phyloP scores from a whole-genome alignment of 345 rosid genomes.

The Rhodamnia rubescens region DNA sequence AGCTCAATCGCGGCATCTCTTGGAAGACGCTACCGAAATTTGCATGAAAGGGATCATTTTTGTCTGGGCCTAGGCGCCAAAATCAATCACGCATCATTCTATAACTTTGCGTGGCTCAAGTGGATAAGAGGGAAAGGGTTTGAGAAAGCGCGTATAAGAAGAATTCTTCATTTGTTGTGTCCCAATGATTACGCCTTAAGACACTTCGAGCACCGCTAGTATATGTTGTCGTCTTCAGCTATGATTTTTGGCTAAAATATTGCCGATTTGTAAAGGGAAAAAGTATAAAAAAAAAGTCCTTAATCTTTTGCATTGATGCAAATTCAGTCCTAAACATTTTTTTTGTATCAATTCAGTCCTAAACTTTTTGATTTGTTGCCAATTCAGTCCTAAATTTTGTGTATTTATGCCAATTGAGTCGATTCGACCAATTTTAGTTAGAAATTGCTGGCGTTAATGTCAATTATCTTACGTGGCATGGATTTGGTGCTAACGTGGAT shows the following conservation, averaged over 20 bases:
- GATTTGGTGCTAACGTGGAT: no score
- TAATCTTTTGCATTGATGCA: no score
- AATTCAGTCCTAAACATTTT: no score
- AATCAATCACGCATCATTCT: neutral
- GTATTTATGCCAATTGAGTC: no score
- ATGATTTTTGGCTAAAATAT: neutral
- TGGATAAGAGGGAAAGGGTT: neutral
- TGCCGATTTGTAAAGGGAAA: neutral
- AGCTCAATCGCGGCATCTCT: neutral
- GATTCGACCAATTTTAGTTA: no score
- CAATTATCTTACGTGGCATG: no score
- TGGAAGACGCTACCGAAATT: neutral
- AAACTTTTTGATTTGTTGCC: no score
- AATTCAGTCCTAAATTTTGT: no score
- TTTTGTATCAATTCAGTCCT: no score
- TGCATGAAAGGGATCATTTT: neutral
- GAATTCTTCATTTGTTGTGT: neutral
- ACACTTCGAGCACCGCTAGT: neutral
- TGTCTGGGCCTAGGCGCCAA: neutral
- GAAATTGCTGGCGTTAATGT: no score
- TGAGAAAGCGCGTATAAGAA: neutral
- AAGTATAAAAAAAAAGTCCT: no score
- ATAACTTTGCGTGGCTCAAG: neutral
- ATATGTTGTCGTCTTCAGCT: neutral
- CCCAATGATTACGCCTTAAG: neutral